Evolutionary conservation across 129 eudicot genomes (phyloP), one percentile per base, ranked within the genome.

Genomic region (Helianthus tuberosus): DNA sequence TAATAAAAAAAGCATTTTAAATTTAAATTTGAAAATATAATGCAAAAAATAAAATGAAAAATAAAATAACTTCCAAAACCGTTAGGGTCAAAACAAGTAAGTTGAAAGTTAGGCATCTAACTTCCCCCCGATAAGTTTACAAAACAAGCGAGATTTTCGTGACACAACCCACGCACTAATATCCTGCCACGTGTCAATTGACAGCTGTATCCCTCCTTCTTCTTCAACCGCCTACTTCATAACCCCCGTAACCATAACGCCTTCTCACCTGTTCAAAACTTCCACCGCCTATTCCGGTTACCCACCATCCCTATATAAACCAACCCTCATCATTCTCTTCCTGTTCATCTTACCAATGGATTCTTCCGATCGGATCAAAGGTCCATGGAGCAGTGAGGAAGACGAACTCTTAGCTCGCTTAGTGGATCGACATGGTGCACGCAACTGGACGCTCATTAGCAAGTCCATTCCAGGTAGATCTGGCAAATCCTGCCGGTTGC

Each of bases 311-410:
- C 68, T 81, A 54, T 75, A 66, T 25, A 75, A 66, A n/a, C 70
- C 70, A 35, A 32, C 36, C 16, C 57, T 4, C 48, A 71, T 9
- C 61, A 0, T 35, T 16, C 11, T 17, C 17, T 44, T 20, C 60
- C 74, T 54, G 60, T 66, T 66, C 73, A 64, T 64, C 71, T 64
- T 61, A 8, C 77, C 50, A 12, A 35, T 32, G 36, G 35, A 3
- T 14, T 4, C 46, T 38, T n/a, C 36, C 54, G 83, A 82, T 53
- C 72, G 73, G 72, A 68, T 82, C 76, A 82, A 82, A 62, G 86
- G 86, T 1, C 86, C 86, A 38, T 82, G 86, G 86, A 82, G 86
- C 72, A 74, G 73, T 15, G 77, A 82, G 14, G 86, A 82, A 46
- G 83, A 82, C 15, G 80, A 77, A 8, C 38, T 68, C 11, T 39